phyloP scores from a whole-genome alignment of 2,329 filamentous ascomycete species.

The Exophiala sp. region DNA sequence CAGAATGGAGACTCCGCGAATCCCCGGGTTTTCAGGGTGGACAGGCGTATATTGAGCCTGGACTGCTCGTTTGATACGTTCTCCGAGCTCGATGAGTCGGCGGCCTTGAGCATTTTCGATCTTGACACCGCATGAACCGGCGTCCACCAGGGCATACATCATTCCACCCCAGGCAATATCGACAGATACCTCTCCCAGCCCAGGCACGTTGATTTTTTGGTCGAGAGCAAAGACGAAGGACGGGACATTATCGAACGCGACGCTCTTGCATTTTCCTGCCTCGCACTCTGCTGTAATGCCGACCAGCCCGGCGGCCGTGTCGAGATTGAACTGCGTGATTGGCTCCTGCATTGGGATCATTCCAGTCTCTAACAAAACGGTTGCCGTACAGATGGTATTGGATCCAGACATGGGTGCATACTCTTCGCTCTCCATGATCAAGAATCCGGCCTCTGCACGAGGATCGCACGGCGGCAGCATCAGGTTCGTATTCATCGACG shows the following conservation, averaged over 20 bases:
- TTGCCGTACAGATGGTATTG: slow-evolving; percentile 43
- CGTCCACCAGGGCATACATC: slow-evolving; percentile 43
- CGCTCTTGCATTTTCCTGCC: slow-evolving; percentile 41
- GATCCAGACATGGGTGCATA: slow-evolving; percentile 44
- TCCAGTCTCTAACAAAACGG: slow-evolving; percentile 45
- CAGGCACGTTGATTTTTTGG: slow-evolving; percentile 38
- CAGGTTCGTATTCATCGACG: slow-evolving; percentile 39
- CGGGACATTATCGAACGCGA: slow-evolving; percentile 44
- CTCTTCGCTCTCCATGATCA: slow-evolving; percentile 45
- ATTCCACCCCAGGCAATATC: slow-evolving; percentile 47
- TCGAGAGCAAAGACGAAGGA: slow-evolving; percentile 41
- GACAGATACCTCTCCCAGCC: slow-evolving; percentile 37
- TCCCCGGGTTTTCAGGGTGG: slow-evolving; percentile 41
- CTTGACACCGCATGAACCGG: slow-evolving; percentile 34
- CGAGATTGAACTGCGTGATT: slow-evolving; percentile 38
- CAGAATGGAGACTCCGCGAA: slow-evolving; percentile 40
- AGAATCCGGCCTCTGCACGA: slow-evolving; percentile 41
- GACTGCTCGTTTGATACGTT: slow-evolving; percentile 41
- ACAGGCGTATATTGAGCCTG: slow-evolving; percentile 35
- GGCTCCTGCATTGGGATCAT: slow-evolving; percentile 45
- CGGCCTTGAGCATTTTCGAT: slow-evolving; percentile 34
- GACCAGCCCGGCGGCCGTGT: slow-evolving; percentile 44
- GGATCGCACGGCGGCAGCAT: slow-evolving; percentile 43
- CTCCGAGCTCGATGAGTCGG: slow-evolving; percentile 40
- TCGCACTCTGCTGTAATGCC: slow-evolving; percentile 40